Base-by-base conservation (phyloP, 495 filamentous ascomycete genomes). In the Aspergillus ostianus region DNA sequence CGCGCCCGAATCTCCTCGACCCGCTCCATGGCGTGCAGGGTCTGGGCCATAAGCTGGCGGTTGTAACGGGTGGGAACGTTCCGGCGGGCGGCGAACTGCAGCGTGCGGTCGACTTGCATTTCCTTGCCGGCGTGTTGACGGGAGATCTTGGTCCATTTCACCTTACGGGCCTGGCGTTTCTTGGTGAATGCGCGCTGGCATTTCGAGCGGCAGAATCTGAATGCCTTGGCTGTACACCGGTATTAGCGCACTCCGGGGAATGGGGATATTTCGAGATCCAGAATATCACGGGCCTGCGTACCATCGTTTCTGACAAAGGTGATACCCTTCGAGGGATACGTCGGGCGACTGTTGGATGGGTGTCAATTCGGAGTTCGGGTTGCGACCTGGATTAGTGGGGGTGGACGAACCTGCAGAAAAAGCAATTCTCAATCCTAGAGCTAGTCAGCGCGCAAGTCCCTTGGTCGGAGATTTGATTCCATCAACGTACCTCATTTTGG, bases 181-280 rank as follows among this genome's bases (percentile, higher is more conserved):
- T 96, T 96, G 80, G 97, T 96, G 85, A 97, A 97, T 81, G 95
- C 95, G 80, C 92, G 91, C 77, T 96, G 91, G 81, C 93, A 97
- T 82, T 97, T 97, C 60, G 82, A 86, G 47, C 91, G 82, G 81
- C 91, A 96, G 83, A 87, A 87, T 50, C 73, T 65, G 62, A 76
- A 77, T 60, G 56, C 59, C 51, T 68, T 64, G 32, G 60, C 50
- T 47, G 45, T 7, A 30, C 6, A 19, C 13, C 0, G 17, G 17
- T 29, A 26, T 29, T 53, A 36, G 51, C n/a, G 50, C 10, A 53
- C 8, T 26, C 17, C 27, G 2, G 55, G 81, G 75, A 75, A 90
- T 90, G 55, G 5, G 9, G 27, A 9, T 29, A 13, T 13, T 47
- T 13, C 3, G 23, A 27, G 17, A 19, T 58, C 41, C 48, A 3